A percentile compares a stretch with the other conserved stretches of the same genome.
These are phyloP conservation scores for Beauveria scarabaeidicola DNA, from an alignment of 2,329 filamentous ascomycete species.

Conservation along the genomic window DNA sequence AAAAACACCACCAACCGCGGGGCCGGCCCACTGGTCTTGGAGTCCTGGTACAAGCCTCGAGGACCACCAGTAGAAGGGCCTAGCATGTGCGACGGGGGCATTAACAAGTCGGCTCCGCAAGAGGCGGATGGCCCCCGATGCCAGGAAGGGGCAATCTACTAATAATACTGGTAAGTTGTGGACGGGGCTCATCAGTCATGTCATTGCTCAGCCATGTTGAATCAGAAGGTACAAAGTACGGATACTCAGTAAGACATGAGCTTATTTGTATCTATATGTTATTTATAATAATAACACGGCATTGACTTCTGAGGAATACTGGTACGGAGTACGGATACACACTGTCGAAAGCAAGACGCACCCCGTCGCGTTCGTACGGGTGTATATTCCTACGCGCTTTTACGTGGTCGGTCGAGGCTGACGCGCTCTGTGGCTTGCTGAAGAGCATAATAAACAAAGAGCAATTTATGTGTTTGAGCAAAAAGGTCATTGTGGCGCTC, in stretches of 20 bases:
- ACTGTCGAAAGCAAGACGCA: neutral
- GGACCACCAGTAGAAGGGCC: neutral
- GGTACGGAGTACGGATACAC: too few species aligned
- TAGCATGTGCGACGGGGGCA: slow-evolving; percentile 10
- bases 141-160: neutral
- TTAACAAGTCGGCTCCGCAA: slow-evolving; percentile 1
- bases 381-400: neutral
- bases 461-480: neutral
- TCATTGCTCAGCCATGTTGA: neutral
- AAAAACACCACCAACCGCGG: neutral
- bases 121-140: neutral
- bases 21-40: neutral
- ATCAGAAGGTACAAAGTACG: too few species aligned
- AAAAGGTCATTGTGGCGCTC: slow-evolving; percentile 2
- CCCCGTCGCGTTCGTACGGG: neutral
- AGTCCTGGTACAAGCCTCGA: neutral
- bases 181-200: slow-evolving; percentile 4
- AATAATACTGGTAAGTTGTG: neutral
- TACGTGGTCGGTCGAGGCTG: neutral
- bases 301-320: neutral
- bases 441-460: neutral
- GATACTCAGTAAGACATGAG: neutral
- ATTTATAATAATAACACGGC: neutral
- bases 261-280: neutral
- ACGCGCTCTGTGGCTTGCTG: slow-evolving; percentile 6